phyloP scores from a whole-genome alignment of 176 grass and related monocot genomes.

The Guadua angustifolia region DNA sequence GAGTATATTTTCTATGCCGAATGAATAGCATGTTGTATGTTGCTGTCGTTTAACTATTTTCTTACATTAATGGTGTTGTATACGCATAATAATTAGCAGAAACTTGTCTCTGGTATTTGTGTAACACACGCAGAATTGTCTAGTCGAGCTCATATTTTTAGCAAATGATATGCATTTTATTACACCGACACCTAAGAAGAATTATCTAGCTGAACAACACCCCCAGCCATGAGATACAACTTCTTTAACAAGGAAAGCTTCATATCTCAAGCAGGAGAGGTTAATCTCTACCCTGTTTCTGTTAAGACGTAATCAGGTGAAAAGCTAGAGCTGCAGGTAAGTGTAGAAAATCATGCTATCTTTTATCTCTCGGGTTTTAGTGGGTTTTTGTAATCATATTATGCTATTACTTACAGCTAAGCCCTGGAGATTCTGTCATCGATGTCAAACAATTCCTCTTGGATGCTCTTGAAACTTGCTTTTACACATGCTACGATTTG shows the following conservation, averaged over 20 bases:
- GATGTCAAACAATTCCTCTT: slow-evolving; percentile 96
- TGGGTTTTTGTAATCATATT: background rate
- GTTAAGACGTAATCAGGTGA: slow-evolving; percentile 85
- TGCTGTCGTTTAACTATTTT: background rate
- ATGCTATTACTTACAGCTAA: slow-evolving; percentile 69
- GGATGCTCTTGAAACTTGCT: slow-evolving; percentile 97
- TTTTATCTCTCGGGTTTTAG: slow-evolving; percentile 7
- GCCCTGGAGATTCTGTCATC: slow-evolving; percentile 90
- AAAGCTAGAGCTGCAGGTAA: slow-evolving; percentile 94
- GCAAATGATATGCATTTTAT: no score
- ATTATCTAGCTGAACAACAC: background rate
- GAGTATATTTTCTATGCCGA: background rate
- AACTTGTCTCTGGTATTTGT: background rate
- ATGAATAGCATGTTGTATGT: background rate
- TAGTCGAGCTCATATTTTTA: background rate
- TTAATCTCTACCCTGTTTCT: slow-evolving; percentile 80
- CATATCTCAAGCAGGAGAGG: slow-evolving; percentile 66
- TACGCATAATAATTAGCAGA: slow-evolving; percentile 8
- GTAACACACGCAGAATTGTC: background rate
- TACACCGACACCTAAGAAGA: background rate
- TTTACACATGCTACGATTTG: slow-evolving; percentile 93
- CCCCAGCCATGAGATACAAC: background rate
- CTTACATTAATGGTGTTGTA: background rate
- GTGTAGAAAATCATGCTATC: slow-evolving; percentile 20
- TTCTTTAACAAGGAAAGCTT: slow-evolving; percentile 7